Base-by-base conservation (phyloP, 208 protist species). In the Trypanosoma rangeli region DNA sequence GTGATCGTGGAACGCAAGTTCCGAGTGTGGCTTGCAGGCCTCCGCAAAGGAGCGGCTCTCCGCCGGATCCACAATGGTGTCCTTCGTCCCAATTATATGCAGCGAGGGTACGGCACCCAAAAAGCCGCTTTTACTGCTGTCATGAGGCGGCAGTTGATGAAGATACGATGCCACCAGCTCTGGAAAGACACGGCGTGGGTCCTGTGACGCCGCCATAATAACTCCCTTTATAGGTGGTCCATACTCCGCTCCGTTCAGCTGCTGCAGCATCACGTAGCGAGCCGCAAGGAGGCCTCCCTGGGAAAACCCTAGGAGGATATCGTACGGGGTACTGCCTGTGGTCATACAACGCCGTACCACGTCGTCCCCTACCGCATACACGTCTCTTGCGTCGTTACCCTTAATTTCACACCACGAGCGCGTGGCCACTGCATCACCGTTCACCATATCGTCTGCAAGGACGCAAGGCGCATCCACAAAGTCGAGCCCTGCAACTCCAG, bases 281-380 rank as follows among this genome's bases (percentile, higher is more conserved):
- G 76, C 84, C 26, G 86, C 74, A 70, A 92, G 82, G 55, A 90
- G 46, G 2, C 74, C 83, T 1, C 91, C 91, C 66, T 96, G 91
- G 1, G 91, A 96, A 74, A 96, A 96, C 35, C 91, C 88, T 13
- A 96, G 71, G 49, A 96, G 65, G 24, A 93, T 56, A 58, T 89
- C 84, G 39, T 79, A 80, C 18, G 73, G 70, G 4, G 5, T 26
- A 15, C 33, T 60, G 0, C 39, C 59, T 26, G 66, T 50, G 16
- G 53, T 48, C 74, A 93, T 83, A 28, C 64, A 66, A 31, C 42
- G 18, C 31, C 68, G 57, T 29, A 94, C 69, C 35, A 82, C n/a
- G 12, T 64, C 70, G 68, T 95, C 90, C 1, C 78, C 79, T 15
- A 31, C 70, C 33, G 58, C 74, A 54, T 94, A 95, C 64, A 78